Conservation (phyloP, 169 alveolate genomes). For the Plasmodium inui region DNA sequence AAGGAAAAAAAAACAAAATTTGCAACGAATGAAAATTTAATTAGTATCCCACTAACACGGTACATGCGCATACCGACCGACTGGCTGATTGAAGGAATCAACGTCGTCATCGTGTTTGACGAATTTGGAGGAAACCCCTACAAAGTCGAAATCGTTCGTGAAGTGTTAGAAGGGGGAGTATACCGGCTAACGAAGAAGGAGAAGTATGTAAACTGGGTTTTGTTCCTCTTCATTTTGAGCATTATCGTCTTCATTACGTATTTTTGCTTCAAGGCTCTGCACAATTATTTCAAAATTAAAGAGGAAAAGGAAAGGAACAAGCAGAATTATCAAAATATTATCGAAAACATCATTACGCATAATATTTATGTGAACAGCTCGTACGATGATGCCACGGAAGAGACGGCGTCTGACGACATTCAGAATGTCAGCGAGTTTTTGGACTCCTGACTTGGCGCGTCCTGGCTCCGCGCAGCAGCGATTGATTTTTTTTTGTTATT, state of each 20-base stretch:
- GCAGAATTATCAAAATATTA: slow-evolving; percentile 70
- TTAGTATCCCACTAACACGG: slow-evolving; percentile 66
- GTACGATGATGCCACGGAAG: slow-evolving; percentile 51
- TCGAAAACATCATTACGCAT: slow-evolving; percentile 72
- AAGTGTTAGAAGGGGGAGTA: slow-evolving; percentile 70
- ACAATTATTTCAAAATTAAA: slow-evolving; percentile 48
- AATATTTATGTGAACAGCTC: slow-evolving; percentile 69
- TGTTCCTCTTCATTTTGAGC: slow-evolving; percentile 61
- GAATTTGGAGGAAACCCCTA: slow-evolving; percentile 75
- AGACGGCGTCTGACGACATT: slow-evolving; percentile 46
- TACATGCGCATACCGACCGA: slow-evolving; percentile 77
- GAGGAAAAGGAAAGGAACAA: slow-evolving; percentile 69
- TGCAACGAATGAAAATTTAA: slow-evolving; percentile 63
- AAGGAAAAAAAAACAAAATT: slow-evolving; percentile 42
- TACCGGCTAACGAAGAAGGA: slow-evolving; percentile 66
- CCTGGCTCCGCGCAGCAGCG: neutral
- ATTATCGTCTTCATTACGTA: slow-evolving; percentile 46
- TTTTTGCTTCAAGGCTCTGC: slow-evolving; percentile 60
- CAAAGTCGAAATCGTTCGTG: slow-evolving; percentile 61
- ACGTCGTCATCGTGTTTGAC: slow-evolving; percentile 53
- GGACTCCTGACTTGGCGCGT: slow-evolving; percentile 33
- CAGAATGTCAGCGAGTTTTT: slow-evolving; percentile 74
- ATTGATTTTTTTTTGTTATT: neutral
- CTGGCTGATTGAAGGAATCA: slow-evolving; percentile 69
- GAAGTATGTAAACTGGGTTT: slow-evolving; percentile 62